Conservation (phyloP, 2,329 filamentous ascomycete genomes). For the Fusarium hostae region DNA sequence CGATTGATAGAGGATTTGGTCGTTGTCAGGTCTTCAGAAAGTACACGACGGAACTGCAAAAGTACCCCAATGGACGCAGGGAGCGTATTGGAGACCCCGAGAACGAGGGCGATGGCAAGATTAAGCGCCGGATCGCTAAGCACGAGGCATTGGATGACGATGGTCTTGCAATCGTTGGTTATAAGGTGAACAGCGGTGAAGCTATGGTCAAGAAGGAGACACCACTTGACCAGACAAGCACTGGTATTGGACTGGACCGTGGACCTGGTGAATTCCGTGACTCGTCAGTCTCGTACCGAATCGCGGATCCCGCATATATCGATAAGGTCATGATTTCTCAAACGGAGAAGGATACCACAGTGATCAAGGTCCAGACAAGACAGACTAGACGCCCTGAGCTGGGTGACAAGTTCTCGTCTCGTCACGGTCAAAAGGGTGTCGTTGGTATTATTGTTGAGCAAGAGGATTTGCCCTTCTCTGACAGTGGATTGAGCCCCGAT, state of each 20-base stretch:
- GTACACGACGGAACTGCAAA: conserved; percentile 85
- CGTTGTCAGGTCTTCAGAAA: conserved; percentile 99
- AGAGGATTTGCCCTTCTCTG: conserved; percentile 96
- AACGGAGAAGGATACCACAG: conserved; percentile 84
- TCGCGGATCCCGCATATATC: conserved; percentile 86
- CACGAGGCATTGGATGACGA: conserved; percentile 83
- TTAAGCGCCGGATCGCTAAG: conserved; percentile 70
- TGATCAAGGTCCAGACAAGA: conserved; percentile 95
- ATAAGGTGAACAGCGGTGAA: conserved; percentile 80
- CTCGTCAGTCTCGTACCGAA: conserved; percentile 80
- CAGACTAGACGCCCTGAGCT: conserved; percentile 95
- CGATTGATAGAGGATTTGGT: conserved; percentile 92
- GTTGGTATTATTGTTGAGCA: conserved; percentile 97
- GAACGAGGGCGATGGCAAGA: conserved; percentile 69
- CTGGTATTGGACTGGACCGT: conserved; percentile 75
- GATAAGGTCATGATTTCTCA: conserved; percentile 96
- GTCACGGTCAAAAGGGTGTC: conserved; percentile 98
- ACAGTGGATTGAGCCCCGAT: conserved; percentile 90
- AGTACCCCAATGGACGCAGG: conserved; percentile 83
- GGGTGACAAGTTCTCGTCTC: conserved; percentile 98
- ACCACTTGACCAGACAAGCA: conserved; percentile 80
- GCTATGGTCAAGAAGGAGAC: conserved; percentile 91
- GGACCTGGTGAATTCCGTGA: conserved; percentile 73
- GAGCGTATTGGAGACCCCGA: conserved; percentile 72
- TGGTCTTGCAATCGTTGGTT: conserved; percentile 88